Evolutionary conservation across 768 basidiomycete genomes (phyloP).

Genomic region (Boletus vermiculosoides): DNA sequence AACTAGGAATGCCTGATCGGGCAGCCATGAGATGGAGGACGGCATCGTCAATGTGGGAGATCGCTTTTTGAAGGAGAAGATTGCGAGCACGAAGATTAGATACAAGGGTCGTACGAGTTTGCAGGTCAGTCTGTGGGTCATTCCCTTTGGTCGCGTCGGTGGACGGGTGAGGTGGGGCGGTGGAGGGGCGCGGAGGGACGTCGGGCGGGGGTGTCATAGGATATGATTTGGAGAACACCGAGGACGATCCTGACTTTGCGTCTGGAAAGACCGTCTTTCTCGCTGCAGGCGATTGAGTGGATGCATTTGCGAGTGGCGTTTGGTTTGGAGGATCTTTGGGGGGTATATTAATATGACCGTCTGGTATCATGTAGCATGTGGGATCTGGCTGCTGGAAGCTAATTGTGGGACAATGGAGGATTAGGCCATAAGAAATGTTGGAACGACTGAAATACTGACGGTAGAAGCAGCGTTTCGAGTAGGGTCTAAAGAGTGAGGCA

Average conservation of each 20-base stretch:
- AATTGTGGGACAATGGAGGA: not conserved
- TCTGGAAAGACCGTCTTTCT: slow-evolving; percentile 9
- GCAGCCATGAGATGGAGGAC: slow-evolving; percentile 31
- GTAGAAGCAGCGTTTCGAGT: not conserved
- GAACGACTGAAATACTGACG: slow-evolving; percentile 3
- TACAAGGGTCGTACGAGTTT: slow-evolving; percentile 22
- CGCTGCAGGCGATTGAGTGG: slow-evolving; percentile 12
- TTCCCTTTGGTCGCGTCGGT: slow-evolving; percentile 12
- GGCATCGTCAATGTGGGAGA: slow-evolving; percentile 33
- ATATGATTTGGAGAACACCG: slow-evolving; percentile 1
- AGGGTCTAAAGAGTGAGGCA: not conserved
- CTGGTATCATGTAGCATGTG: slow-evolving; percentile 34
- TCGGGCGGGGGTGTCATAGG: slow-evolving; percentile 11
- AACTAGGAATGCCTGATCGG: slow-evolving; percentile 32
- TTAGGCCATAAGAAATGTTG: not conserved
- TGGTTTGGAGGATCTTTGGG: slow-evolving; percentile 11
- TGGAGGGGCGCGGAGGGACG: slow-evolving; percentile 27
- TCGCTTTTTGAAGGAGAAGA: slow-evolving; percentile 33
- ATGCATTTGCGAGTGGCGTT: slow-evolving; percentile 19
- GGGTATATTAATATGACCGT: slow-evolving; percentile 9
- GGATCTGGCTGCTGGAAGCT: not conserved
- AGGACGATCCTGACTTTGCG: slow-evolving; percentile 6
- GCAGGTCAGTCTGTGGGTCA: slow-evolving; percentile 11
- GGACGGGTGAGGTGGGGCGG: slow-evolving; percentile 27
- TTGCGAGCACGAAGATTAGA: slow-evolving; percentile 31